Base-by-base conservation (phyloP, 176 grass and related monocot genomes). In the Musa beccarii region DNA sequence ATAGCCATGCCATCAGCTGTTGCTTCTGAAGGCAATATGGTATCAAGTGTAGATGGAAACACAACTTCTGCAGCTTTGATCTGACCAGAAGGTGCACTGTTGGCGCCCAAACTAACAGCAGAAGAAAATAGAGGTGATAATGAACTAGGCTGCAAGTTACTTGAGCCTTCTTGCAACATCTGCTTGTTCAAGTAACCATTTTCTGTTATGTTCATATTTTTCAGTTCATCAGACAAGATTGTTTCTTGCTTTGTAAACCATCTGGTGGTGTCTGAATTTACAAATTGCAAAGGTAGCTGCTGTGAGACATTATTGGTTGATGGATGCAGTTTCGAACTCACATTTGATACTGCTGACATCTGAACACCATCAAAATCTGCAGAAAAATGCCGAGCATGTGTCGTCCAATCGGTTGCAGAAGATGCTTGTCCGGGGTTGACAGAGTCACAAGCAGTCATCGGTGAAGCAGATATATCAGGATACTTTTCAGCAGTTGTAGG, bases 101-200 rank as follows among this genome's bases (percentile, higher is more conserved):
- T 53, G 74, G 54, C 74, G 69, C 49, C 76, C 63, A 57, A 20
- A 73, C 49, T 69, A 81, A 79, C 76, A 56, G 86, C 56, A 86
- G 82, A 34, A 53, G 70, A 75, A 52, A 91, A 25, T 55, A 82
- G 78, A 74, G 76, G 55, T 25, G 84, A 49, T 76, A 81, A 73
- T n/a, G 52, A 72, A 49, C 74, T 68, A 50, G 84, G 75, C 49
- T 89, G 87, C 53, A 89, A 68, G 52, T 65, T 81, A 80, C 28
- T 86, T 16, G 53, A 68, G 61, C 87, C 78, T 54, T 69, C 73
- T 10, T 86, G 85, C 54, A 86, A 72, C 50, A 68, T 81, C 34
- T 87, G 88, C 78, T 85, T 90, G 51, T 57, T 50, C 69, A 79
- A 62, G 81, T 83, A 69, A 53, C 83, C 77, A 88, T 89, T 90